A percentile compares a stretch with the other conserved stretches of the same genome.
phyloP scores from a whole-genome alignment of 352 stramenopile species.

The Phytophthora megakarya region DNA sequence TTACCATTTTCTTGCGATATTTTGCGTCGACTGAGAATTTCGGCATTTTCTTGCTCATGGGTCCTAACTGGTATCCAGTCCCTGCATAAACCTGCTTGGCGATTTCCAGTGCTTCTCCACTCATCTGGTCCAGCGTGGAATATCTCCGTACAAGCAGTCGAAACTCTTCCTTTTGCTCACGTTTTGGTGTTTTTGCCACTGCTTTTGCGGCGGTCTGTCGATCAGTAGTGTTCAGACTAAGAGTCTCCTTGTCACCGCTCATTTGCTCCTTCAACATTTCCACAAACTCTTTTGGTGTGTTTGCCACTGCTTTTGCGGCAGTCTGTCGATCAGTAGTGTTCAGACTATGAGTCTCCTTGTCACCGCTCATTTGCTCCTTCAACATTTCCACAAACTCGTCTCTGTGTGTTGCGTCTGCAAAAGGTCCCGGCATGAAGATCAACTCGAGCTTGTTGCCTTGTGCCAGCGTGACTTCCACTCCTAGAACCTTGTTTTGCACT shows the following conservation, averaged over 20 bases:
- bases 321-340: neutral
- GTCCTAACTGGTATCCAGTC: conserved; percentile 56
- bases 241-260: neutral
- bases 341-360: neutral
- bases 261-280: conserved; percentile 26
- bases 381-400: conserved; percentile 50
- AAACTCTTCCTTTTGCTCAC: conserved; percentile 26
- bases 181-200: neutral
- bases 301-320: neutral
- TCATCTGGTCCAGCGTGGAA: conserved; percentile 39
- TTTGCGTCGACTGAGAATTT: conserved; percentile 44
- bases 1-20: conserved; percentile 53
- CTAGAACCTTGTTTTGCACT: conserved; percentile 51
- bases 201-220: neutral
- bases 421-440: conserved; percentile 54
- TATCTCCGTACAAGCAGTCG: conserved; percentile 51
- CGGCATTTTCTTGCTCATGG: conserved; percentile 32
- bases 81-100: conserved; percentile 47
- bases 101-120: conserved; percentile 48
- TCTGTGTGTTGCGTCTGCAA: conserved; percentile 39
- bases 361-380: conserved; percentile 16
- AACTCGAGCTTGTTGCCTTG: conserved; percentile 52
- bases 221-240: neutral
- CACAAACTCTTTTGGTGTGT: conserved; percentile 38
- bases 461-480: conserved; percentile 44